These are phyloP conservation scores for Fusarium pininemorale DNA, from an alignment of 2,329 filamentous ascomycete species.

Conservation along the genomic window DNA sequence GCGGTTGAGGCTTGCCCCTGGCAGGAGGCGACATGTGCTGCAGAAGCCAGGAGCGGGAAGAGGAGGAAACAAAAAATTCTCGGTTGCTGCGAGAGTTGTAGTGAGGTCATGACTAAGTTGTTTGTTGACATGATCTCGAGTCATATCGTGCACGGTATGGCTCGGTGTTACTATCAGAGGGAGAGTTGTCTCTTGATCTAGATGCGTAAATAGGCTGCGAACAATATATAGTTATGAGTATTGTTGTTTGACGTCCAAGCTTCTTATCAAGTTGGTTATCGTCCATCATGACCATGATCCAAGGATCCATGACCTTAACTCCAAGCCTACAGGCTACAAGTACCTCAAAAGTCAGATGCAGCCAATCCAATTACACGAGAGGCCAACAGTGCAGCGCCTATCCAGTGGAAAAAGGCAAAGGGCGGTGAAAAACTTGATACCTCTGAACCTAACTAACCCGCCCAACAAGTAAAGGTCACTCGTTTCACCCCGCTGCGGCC, in stretches of 20 bases:
- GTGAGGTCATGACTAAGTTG: slow-evolving; percentile 3
- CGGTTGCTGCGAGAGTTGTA: background rate
- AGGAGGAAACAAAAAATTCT: slow-evolving; percentile 2
- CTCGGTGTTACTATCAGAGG: slow-evolving; percentile 5
- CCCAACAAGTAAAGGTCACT: slow-evolving; percentile 37
- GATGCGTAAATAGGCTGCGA: background rate
- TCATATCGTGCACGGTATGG: background rate
- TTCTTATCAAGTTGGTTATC: background rate
- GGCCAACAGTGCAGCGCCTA: slow-evolving; percentile 23
- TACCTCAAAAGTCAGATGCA: slow-evolving; percentile 14
- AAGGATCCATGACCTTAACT: slow-evolving; percentile 4
- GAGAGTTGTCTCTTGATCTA: background rate
- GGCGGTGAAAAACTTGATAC: slow-evolving; percentile 42
- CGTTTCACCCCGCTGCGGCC: slow-evolving; percentile 28
- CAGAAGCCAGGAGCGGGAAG: slow-evolving; percentile 18
- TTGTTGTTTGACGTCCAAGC: slow-evolving; percentile 20
- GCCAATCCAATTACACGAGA: slow-evolving; percentile 27
- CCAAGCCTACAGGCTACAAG: slow-evolving; percentile 16
- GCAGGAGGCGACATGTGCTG: slow-evolving; percentile 10
- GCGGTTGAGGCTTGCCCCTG: slow-evolving; percentile 33
- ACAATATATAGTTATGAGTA: background rate
- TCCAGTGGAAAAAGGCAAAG: slow-evolving; percentile 34
- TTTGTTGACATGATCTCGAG: slow-evolving; percentile 16
- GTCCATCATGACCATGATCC: slow-evolving; percentile 28
- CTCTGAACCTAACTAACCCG: slow-evolving; percentile 27